Evolutionary conservation across 2,329 filamentous ascomycete genomes (phyloP), one percentile per base, ranked within the genome.

Genomic region (Penicillium verrucosum): DNA sequence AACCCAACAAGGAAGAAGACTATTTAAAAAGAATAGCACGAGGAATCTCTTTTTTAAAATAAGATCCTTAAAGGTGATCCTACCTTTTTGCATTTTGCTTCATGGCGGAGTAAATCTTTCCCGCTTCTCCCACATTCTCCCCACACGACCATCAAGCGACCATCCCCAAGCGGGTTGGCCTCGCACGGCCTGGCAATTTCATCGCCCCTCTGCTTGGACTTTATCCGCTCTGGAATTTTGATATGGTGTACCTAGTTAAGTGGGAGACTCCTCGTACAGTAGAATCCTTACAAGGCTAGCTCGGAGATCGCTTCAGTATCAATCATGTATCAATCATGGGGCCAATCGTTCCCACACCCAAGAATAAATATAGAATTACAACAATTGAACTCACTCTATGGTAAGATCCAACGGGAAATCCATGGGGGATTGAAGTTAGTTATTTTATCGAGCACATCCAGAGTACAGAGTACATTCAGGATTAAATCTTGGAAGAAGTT

Each of bases 91-190:
- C 36, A 16, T 46, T 29, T 34, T 45, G 44, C 59, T 45, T 25
- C n/a, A 45, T 56, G 44, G 55, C 64, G 64, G 64, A 45, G 56
- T 60, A 66, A 59, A 58, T 56, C 58, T 65, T 65, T 65, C 41
- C 64, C 64, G 61, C 59, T 45, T 56, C 57, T 64, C 62, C 65
- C 64, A 66, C 65, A 63, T 34, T 45, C 50, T 65, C 60, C 56
- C 62, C 63, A 63, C 65, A 67, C 14, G 23, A 27, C 10, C 3
- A 29, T 37, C 38, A 21, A 21, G 21, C 21, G 21, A 21, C 21
- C 21, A 21, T 21, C 21, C 21, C 16, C 34, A 48, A n/a, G 38
- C 14, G 25, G 23, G 23, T 42, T 51, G 37, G 29, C 18, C 51
- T 45, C 29, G 27, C 36, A 27, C 9, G n/a, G 37, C 23, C 34